These are phyloP conservation scores for Porogramme epimiltina DNA, from an alignment of 1,284 basidiomycete genomes.

Conservation along the genomic window DNA sequence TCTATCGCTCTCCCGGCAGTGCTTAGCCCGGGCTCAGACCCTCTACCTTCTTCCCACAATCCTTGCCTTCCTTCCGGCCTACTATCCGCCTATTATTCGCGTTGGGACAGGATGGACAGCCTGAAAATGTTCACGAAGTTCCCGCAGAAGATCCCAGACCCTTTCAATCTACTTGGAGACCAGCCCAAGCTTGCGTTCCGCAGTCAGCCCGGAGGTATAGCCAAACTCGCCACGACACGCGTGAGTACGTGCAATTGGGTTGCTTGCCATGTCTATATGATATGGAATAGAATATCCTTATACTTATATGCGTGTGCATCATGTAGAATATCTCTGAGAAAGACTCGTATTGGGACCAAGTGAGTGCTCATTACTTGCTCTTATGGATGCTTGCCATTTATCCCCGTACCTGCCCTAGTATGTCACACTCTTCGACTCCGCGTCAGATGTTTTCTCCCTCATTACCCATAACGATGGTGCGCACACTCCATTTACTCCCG, in stretches of 20 bases:
- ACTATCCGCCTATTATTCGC: too few species aligned
- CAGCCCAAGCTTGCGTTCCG: constrained; percentile 89
- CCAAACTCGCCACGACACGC: constrained; percentile 68
- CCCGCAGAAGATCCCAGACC: constrained; percentile 69
- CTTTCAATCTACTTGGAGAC: constrained; percentile 83
- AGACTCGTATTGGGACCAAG: constrained; percentile 87
- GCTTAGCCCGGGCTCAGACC: too few species aligned
- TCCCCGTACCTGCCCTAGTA: constrained; percentile 52
- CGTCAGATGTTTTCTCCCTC: constrained; percentile 87
- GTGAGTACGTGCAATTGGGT: constrained; percentile 46
- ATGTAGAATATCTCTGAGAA: constrained; percentile 70
- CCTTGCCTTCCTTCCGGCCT: too few species aligned
- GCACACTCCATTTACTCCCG: constrained; percentile 26
- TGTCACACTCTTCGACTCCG: constrained; percentile 80
- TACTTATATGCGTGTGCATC: too few species aligned
- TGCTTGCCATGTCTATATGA: too few species aligned
- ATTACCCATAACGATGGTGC: constrained; percentile 84
- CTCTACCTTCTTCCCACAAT: too few species aligned
- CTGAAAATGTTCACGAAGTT: constrained; percentile 50
- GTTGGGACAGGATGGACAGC: constrained; percentile 11
- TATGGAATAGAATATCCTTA: too few species aligned
- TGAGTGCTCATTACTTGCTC: constrained; percentile 33
- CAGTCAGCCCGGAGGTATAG: constrained; percentile 76
- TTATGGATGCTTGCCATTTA: constrained; percentile 9
- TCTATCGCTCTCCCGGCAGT: too few species aligned